Conservation (phyloP, 2,329 filamentous ascomycete species). For the Cercospora sp. region DNA sequence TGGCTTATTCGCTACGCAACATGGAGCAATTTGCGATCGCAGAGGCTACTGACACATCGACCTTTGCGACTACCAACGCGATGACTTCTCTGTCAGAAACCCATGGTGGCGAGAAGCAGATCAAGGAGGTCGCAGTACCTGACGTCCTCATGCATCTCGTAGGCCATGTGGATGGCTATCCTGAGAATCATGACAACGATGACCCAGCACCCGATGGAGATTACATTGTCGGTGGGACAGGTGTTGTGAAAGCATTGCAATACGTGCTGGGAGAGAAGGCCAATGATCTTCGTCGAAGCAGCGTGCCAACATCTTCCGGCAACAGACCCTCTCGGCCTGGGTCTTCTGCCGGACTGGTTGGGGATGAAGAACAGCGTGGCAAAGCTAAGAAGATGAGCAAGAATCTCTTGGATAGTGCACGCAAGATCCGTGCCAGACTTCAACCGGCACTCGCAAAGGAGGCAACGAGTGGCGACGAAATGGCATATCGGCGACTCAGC, state of each 20-base stretch:
- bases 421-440: slow-evolving; percentile 81
- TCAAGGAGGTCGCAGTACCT: slow-evolving; percentile 65
- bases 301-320: slow-evolving; percentile 46
- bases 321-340: slow-evolving; percentile 45
- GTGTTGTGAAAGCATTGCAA: slow-evolving; percentile 88
- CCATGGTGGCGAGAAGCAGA: slow-evolving; percentile 50
- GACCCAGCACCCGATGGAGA: slow-evolving; percentile 81
- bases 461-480: slow-evolving; percentile 67
- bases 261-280: slow-evolving; percentile 85
- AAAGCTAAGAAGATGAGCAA: slow-evolving; percentile 93
- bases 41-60: slow-evolving; percentile 50
- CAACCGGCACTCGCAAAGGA: slow-evolving; percentile 81
- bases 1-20: slow-evolving; percentile 89
- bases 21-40: slow-evolving; percentile 75
- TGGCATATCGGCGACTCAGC: slow-evolving; percentile 74
- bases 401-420: slow-evolving; percentile 79
- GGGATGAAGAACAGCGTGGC: slow-evolving; percentile 42
- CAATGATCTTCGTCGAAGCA: slow-evolving; percentile 40
- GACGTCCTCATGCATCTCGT: slow-evolving; percentile 86
- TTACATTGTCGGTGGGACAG: slow-evolving; percentile 93
- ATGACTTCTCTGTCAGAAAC: slow-evolving; percentile 46
- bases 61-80: slow-evolving; percentile 45
- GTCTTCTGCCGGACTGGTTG: slow-evolving; percentile 28
- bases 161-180: slow-evolving; percentile 61
- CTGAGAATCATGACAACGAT: slow-evolving; percentile 58